Evolutionary conservation across 768 basidiomycete species (phyloP).

Genomic region (Trametes gibbosa): DNA sequence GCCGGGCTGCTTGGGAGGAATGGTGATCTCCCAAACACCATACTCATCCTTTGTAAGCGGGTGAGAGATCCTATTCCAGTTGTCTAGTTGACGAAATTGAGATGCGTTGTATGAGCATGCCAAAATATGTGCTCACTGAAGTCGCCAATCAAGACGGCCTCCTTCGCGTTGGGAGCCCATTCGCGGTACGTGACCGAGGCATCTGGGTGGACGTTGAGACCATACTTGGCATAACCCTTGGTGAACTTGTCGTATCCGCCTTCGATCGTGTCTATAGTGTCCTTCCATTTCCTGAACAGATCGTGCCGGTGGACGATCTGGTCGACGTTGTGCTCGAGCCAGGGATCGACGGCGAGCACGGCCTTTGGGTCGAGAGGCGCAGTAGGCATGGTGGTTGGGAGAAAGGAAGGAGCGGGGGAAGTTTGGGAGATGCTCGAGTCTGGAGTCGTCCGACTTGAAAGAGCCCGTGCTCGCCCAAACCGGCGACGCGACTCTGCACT

Average conservation of each 20-base stretch:
- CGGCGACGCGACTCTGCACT: constrained; percentile 12
- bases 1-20: constrained; percentile 68
- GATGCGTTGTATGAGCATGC: background rate
- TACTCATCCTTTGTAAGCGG: constrained; percentile 82
- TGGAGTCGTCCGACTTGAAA: constrained; percentile 9
- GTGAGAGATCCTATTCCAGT: constrained; percentile 83
- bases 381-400: constrained; percentile 12
- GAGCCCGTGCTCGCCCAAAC: constrained; percentile 3
- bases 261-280: constrained; percentile 70
- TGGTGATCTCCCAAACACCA: constrained; percentile 85
- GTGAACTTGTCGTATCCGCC: constrained; percentile 82
- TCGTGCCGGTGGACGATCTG: constrained; percentile 70
- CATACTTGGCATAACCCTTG: constrained; percentile 75
- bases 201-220: constrained; percentile 67
- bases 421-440: background rate
- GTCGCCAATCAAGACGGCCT: constrained; percentile 88
- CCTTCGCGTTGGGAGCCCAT: constrained; percentile 90
- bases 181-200: constrained; percentile 83
- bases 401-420: background rate
- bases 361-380: constrained; percentile 48
- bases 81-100: constrained; percentile 48
- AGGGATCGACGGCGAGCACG: constrained; percentile 65
- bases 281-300: constrained; percentile 70
- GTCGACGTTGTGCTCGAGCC: constrained; percentile 70
- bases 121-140: constrained; percentile 70